Evolutionary conservation across 176 grass and related monocot species (phyloP).

Genomic region (Ensete glaucum): DNA sequence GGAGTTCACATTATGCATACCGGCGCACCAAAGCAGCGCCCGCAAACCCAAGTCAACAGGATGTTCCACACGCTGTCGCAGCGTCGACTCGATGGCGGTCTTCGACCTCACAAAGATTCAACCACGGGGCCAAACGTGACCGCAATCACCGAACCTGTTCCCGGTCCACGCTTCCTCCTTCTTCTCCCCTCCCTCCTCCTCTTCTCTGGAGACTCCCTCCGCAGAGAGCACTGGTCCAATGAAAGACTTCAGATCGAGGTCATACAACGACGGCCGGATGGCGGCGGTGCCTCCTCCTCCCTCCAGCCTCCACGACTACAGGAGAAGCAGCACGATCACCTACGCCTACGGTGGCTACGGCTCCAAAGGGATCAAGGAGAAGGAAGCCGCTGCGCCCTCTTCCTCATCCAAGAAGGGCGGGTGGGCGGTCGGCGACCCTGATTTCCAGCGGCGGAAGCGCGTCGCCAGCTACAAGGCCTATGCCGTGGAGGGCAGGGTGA

Average conservation of each 20-base stretch:
- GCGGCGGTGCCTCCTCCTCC: slow-evolving; percentile 13
- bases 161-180: neutral
- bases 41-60: too few species aligned
- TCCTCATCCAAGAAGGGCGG: slow-evolving; percentile 27
- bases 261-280: slow-evolving; percentile 39
- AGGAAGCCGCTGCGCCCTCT: slow-evolving; percentile 27
- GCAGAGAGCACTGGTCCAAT: slow-evolving; percentile 4
- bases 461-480: slow-evolving; percentile 69
- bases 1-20: too few species aligned
- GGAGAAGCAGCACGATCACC: neutral
- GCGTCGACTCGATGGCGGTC: too few species aligned
- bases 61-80: too few species aligned
- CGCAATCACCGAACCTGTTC: neutral
- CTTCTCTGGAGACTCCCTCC: neutral
- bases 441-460: slow-evolving; percentile 62
- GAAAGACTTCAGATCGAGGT: slow-evolving; percentile 51
- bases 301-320: neutral
- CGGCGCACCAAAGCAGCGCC: too few species aligned
- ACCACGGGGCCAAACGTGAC: too few species aligned
- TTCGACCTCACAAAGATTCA: too few species aligned
- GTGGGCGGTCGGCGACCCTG: slow-evolving; percentile 41
- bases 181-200: neutral
- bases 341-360: slow-evolving; percentile 20
- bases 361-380: neutral
- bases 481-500: slow-evolving; percentile 59